phyloP scores from a whole-genome alignment of 768 basidiomycete genomes.

The Termitomyces sp. region DNA sequence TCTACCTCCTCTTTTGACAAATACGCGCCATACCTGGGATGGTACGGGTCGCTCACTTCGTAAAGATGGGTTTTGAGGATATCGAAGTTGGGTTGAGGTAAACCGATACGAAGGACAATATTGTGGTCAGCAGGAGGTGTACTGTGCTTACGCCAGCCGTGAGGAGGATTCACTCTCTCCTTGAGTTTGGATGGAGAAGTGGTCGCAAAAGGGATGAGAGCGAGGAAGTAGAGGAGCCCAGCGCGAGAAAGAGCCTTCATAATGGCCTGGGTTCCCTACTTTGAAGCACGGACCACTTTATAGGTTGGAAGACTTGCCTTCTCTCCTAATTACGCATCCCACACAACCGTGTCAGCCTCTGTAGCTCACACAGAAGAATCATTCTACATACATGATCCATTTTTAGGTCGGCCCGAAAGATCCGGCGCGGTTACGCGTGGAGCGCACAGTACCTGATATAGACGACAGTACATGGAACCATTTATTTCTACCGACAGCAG shows the following conservation, averaged over 20 bases:
- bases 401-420: neutral
- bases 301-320: neutral
- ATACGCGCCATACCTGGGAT: slow-evolving; percentile 45
- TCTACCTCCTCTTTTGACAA: slow-evolving; percentile 66
- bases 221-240: slow-evolving; percentile 6
- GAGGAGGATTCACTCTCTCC: slow-evolving; percentile 32
- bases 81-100: slow-evolving; percentile 45
- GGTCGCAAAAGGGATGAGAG: slow-evolving; percentile 2
- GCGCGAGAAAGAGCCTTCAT: slow-evolving; percentile 4
- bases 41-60: slow-evolving; percentile 51
- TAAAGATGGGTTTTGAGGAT: slow-evolving; percentile 45
- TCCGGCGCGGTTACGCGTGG: too few species aligned
- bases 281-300: neutral
- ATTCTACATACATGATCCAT: neutral
- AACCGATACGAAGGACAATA: slow-evolving; percentile 52
- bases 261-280: neutral
- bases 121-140: slow-evolving; percentile 38
- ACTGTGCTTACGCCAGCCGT: slow-evolving; percentile 43
- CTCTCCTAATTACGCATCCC: neutral
- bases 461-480: neutral
- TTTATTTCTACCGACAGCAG: neutral
- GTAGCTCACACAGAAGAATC: neutral
- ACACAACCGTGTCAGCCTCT: neutral
- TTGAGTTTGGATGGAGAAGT: slow-evolving; percentile 22
- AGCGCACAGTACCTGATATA: neutral